Conservation (phyloP, 1,284 basidiomycete genomes). For the Thecaphora thlaspeos region DNA sequence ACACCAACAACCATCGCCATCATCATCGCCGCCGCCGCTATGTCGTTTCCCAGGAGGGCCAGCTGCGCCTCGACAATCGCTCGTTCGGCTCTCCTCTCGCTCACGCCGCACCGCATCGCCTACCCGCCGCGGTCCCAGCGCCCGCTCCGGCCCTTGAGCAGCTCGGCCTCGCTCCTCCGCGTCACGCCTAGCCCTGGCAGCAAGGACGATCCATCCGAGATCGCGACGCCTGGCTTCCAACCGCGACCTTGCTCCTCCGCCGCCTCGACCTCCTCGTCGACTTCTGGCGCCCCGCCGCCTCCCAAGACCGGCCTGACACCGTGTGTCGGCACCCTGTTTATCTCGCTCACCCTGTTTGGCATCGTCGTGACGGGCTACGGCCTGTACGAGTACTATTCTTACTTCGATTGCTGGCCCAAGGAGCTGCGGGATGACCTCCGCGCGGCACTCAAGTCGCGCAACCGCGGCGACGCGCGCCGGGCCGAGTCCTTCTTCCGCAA, state of each 20-base stretch:
- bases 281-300: not conserved
- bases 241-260: conserved; percentile 10
- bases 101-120: too few species aligned
- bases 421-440: conserved; percentile 53
- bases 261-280: not conserved
- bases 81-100: too few species aligned
- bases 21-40: too few species aligned
- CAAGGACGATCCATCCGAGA: not conserved
- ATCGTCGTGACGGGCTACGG: conserved; percentile 52
- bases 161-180: too few species aligned
- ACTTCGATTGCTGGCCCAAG: conserved; percentile 55
- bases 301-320: conserved; percentile 7
- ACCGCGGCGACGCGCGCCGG: conserved; percentile 43
- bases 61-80: too few species aligned
- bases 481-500: conserved; percentile 48
- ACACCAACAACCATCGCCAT: too few species aligned
- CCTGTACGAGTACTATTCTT: conserved; percentile 54
- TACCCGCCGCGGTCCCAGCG: too few species aligned
- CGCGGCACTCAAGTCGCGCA: conserved; percentile 50
- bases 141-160: too few species aligned
- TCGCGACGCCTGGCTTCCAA: conserved; percentile 13
- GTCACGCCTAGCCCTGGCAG: too few species aligned
- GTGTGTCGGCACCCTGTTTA: conserved; percentile 32
- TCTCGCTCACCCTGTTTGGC: conserved; percentile 41
- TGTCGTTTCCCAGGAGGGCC: too few species aligned